A percentile compares a stretch with the other conserved stretches of the same genome.
Evolutionary conservation across 352 stramenopile species (phyloP).

Genomic region (Elongisporangium undulatum): DNA sequence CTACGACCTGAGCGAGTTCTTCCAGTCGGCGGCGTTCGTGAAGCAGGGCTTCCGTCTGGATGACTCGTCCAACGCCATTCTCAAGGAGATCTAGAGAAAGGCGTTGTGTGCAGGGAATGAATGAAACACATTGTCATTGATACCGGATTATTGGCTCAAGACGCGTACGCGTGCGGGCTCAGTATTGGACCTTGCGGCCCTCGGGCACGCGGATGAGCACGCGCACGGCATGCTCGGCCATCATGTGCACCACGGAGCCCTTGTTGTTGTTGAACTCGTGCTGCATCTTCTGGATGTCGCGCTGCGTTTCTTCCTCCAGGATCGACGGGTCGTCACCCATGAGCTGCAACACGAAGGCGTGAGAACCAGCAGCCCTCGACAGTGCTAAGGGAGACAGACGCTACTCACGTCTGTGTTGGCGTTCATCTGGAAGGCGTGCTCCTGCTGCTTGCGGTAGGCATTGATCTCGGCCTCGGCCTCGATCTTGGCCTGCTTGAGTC

Average conservation of each 20-base stretch:
- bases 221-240: constrained; percentile 62
- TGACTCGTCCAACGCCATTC: constrained; percentile 38
- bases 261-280: constrained; percentile 76
- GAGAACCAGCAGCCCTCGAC: background rate
- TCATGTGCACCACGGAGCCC: constrained; percentile 60
- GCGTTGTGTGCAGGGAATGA: background rate
- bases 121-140: background rate
- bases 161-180: background rate
- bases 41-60: constrained; percentile 73
- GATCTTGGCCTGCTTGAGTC: constrained; percentile 86
- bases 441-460: constrained; percentile 81
- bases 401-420: constrained; percentile 65
- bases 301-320: constrained; percentile 70
- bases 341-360: constrained; percentile 23
- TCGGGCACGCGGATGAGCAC: constrained; percentile 68
- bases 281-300: constrained; percentile 81
- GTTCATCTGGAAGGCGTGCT: constrained; percentile 86
- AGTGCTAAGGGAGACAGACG: background rate
- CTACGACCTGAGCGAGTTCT: constrained; percentile 77
- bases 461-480: constrained; percentile 84
- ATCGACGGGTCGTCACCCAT: constrained; percentile 78
- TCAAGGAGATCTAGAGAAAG: constrained; percentile 59
- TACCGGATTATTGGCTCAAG: background rate
- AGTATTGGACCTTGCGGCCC: constrained; percentile 36
- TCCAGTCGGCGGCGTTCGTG: constrained; percentile 48